Conservation (phyloP, 2,329 filamentous ascomycete species). For the Trichoderma lentiforme region DNA sequence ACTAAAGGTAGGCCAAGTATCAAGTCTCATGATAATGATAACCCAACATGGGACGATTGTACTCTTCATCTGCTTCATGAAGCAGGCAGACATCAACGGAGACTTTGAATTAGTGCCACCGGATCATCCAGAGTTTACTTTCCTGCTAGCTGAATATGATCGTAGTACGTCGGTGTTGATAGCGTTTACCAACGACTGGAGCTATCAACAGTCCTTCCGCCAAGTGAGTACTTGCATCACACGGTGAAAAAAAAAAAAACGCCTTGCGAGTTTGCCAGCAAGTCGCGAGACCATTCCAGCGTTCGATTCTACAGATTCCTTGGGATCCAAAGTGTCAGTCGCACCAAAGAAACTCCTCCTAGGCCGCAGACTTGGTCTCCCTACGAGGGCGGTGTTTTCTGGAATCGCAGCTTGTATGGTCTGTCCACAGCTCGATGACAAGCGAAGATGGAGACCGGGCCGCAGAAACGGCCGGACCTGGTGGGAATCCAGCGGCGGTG, state of each 20-base stretch:
- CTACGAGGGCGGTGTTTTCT: slow-evolving; percentile 13
- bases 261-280: slow-evolving; percentile 7
- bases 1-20: neutral
- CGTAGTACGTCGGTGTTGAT: neutral
- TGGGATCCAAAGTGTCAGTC: neutral
- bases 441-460: slow-evolving; percentile 12
- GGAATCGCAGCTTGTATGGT: neutral
- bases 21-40: neutral
- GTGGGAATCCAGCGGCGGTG: slow-evolving; percentile 12
- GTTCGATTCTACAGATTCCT: neutral
- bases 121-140: neutral
- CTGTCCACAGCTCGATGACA: neutral
- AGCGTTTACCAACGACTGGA: neutral
- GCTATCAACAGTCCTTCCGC: neutral
- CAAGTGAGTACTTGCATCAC: neutral
- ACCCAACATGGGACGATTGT: neutral
- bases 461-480: slow-evolving; percentile 20
- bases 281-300: neutral
- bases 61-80: neutral
- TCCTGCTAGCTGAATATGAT: neutral
- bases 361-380: slow-evolving; percentile 16
- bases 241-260: neutral
- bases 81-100: neutral
- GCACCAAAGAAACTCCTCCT: neutral
- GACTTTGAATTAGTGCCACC: neutral